Evolutionary conservation across 2,329 filamentous ascomycete species (phyloP).

Genomic region (Clonostachys chloroleuca): DNA sequence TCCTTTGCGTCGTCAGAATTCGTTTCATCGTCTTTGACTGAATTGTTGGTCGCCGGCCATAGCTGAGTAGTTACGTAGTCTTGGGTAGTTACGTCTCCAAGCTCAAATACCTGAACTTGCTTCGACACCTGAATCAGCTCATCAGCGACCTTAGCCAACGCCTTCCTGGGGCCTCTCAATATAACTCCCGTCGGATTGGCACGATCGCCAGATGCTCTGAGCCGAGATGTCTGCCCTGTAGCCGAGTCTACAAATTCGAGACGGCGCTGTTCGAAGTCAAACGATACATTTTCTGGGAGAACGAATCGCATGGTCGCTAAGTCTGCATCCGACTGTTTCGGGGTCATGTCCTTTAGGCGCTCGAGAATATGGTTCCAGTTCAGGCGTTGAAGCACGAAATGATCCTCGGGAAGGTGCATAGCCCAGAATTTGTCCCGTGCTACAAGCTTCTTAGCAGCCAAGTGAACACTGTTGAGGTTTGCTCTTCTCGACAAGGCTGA

Average conservation of each 20-base stretch:
- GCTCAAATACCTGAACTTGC: conserved; percentile 24
- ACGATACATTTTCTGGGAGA: conserved; percentile 23
- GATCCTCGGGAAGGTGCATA: conserved; percentile 15
- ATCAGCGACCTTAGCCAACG: conserved; percentile 23
- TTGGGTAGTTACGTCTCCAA: conserved; percentile 25
- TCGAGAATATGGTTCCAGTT: conserved; percentile 34
- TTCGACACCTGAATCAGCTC: conserved; percentile 21
- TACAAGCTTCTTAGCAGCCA: conserved; percentile 26
- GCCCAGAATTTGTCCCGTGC: conserved; percentile 25
- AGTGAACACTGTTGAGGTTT: conserved; percentile 3
- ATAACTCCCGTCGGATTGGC: conserved; percentile 20
- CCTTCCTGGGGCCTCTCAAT: conserved; percentile 20
- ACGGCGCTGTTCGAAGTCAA: conserved; percentile 21
- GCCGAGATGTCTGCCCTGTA: conserved; percentile 21
- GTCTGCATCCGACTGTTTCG: conserved; percentile 19
- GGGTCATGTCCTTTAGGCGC: conserved; percentile 29
- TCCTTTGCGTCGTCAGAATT: conserved; percentile 11
- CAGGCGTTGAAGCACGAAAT: conserved; percentile 3
- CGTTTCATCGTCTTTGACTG: conserved; percentile 3
- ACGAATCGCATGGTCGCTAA: conserved; percentile 26
- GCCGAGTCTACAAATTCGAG: conserved; percentile 24
- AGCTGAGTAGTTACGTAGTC: conserved; percentile 27
- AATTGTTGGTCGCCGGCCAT: conserved; percentile 21
- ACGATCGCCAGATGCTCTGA: conserved; percentile 25
- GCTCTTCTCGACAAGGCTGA: too few species aligned